These are phyloP conservation scores for Penicillium thymicola DNA, from an alignment of 2,329 filamentous ascomycete genomes.

Conservation along the genomic window DNA sequence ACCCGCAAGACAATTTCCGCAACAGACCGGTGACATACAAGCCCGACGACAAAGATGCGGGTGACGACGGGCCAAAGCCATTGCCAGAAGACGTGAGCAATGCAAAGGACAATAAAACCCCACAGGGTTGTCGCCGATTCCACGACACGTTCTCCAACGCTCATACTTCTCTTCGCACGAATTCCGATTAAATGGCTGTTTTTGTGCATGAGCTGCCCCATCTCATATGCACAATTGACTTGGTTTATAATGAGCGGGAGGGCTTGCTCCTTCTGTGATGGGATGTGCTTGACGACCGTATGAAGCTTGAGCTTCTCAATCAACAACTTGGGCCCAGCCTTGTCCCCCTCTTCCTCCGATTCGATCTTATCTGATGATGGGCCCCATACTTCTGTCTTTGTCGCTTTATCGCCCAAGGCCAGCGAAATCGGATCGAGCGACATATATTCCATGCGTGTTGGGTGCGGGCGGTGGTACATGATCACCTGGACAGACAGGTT, in stretches of 20 bases:
- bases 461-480: constrained; percentile 80
- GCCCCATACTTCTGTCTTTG: constrained; percentile 31
- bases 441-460: constrained; percentile 91
- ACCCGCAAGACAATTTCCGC: constrained; percentile 76
- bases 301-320: constrained; percentile 86
- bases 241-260: constrained; percentile 82
- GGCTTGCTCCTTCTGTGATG: constrained; percentile 78
- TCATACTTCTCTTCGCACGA: constrained; percentile 76
- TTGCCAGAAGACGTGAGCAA: constrained; percentile 68
- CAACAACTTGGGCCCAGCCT: constrained; percentile 62
- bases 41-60: constrained; percentile 67
- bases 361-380: constrained; percentile 58
- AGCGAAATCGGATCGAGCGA: constrained; percentile 86
- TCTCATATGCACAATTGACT: constrained; percentile 92
- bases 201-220: constrained; percentile 79
- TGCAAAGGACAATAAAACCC: constrained; percentile 65
- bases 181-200: constrained; percentile 84
- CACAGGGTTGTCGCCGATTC: constrained; percentile 86
- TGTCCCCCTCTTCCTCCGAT: constrained; percentile 67
- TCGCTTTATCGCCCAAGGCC: constrained; percentile 71
- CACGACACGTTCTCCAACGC: constrained; percentile 89
- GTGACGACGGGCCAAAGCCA: constrained; percentile 78
- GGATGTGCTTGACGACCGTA: constrained; percentile 71
- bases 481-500: constrained; percentile 80
- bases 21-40: constrained; percentile 74